Conservation (phyloP, 164 flowering plant species). For the Liquidambar formosana region DNA sequence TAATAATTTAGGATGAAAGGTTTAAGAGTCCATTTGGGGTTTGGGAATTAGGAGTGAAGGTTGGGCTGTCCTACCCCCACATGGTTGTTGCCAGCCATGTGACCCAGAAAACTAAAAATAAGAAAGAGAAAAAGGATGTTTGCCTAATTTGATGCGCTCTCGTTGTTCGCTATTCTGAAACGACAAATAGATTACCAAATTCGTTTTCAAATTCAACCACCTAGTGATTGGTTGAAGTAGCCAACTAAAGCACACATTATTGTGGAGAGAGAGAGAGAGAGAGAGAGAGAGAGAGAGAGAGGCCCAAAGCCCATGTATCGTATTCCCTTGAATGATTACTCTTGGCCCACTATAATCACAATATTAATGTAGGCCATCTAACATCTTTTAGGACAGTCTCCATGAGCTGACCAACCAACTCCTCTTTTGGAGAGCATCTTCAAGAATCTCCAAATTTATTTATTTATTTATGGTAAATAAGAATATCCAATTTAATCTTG, state of each 20-base stretch:
- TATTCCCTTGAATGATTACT: neutral
- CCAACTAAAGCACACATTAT: neutral
- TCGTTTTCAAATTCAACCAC: neutral
- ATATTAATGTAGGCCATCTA: neutral
- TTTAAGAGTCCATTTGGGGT: too few relatives aligned
- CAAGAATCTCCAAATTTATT: neutral
- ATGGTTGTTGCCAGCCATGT: neutral
- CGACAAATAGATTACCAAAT: slow-evolving; percentile 5
- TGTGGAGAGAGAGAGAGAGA: neutral
- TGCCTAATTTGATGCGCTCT: slow-evolving; percentile 16
- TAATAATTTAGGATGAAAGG: too few relatives aligned
- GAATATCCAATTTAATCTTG: neutral
- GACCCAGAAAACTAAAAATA: too few relatives aligned
- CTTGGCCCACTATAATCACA: neutral
- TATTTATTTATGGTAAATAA: too few relatives aligned
- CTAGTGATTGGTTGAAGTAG: slow-evolving; percentile 8
- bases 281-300: neutral
- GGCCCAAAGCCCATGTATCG: neutral
- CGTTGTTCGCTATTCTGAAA: neutral
- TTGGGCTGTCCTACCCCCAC: neutral
- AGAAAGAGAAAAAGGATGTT: neutral
- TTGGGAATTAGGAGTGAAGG: too few relatives aligned
- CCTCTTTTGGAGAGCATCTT: neutral
- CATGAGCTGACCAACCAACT: too few relatives aligned
- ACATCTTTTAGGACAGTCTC: too few relatives aligned